Percentiles rank a stretch among this genome's conserved stretches.
Evolutionary conservation across 805 yeast genomes (phyloP).

Genomic region (Kodamaea kakaduensis): DNA sequence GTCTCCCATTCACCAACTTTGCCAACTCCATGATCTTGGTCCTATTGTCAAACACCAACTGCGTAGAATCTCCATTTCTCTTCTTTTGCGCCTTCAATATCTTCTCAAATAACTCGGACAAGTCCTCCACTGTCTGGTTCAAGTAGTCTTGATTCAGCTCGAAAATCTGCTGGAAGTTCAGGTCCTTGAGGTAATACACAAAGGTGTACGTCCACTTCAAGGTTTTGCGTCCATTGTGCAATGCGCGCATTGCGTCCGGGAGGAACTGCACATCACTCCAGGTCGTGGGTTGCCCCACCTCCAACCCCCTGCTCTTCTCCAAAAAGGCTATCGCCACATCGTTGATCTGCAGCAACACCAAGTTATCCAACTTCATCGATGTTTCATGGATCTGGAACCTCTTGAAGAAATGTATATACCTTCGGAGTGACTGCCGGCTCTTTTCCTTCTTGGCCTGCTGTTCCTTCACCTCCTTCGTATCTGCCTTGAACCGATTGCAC

Average conservation of each 20-base stretch:
- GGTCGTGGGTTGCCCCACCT: conserved; percentile 34
- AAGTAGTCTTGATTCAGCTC: conserved; percentile 68
- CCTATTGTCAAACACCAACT: conserved; percentile 34
- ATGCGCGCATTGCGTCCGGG: conserved; percentile 61
- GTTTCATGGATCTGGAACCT: conserved; percentile 72
- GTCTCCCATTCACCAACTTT: conserved; percentile 39
- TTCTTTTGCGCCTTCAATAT: conserved; percentile 27
- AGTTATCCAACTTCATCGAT: conserved; percentile 69
- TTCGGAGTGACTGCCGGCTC: conserved; percentile 48
- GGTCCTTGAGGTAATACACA: conserved; percentile 58
- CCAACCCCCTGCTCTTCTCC: conserved; percentile 46
- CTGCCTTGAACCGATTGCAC: conserved; percentile 51
- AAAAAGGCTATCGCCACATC: conserved; percentile 61
- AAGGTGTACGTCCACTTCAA: conserved; percentile 90
- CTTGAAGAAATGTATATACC: conserved; percentile 73
- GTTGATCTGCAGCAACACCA: conserved; percentile 60
- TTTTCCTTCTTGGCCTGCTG: conserved; percentile 40
- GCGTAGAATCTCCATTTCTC: conserved; percentile 18
- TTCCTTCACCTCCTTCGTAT: conserved; percentile 36
- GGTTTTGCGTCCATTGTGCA: conserved; percentile 67
- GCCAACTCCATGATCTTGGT: conserved; percentile 40
- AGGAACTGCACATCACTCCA: conserved; percentile 89
- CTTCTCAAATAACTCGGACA: conserved; percentile 56
- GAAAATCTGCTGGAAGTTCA: conserved; percentile 56
- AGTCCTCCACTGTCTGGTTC: conserved; percentile 62